phyloP scores from a whole-genome alignment of 1,284 basidiomycete species.

The Sporisorium sorghi region DNA sequence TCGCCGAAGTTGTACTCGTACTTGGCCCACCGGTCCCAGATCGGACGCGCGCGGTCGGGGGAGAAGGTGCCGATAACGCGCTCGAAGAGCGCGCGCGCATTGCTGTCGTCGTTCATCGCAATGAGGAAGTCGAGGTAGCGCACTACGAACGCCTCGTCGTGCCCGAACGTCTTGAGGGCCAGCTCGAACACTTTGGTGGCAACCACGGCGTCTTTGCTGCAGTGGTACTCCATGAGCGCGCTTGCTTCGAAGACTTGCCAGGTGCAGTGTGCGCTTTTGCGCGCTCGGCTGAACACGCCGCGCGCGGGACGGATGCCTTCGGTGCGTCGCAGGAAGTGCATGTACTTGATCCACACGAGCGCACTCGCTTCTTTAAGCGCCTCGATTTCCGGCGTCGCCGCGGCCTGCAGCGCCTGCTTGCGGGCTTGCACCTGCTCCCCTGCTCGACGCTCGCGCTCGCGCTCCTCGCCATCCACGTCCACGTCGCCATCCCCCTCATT shows the following conservation, averaged over 20 bases:
- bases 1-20: slow-evolving; percentile 97
- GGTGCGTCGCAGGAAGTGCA: slow-evolving; percentile 87
- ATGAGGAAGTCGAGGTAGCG: slow-evolving; percentile 93
- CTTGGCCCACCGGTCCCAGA: slow-evolving; percentile 95
- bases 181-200: slow-evolving; percentile 94
- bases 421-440: slow-evolving; percentile 69
- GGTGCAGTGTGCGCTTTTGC: slow-evolving; percentile 84
- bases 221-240: slow-evolving; percentile 97
- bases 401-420: slow-evolving; percentile 65
- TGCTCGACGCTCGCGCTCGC: slow-evolving; percentile 75
- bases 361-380: slow-evolving; percentile 72
- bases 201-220: slow-evolving; percentile 84
- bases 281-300: slow-evolving; percentile 82
- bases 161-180: slow-evolving; percentile 85
- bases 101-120: slow-evolving; percentile 93
- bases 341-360: slow-evolving; percentile 82
- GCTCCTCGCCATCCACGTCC: slow-evolving; percentile 70
- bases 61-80: slow-evolving; percentile 83
- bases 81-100: slow-evolving; percentile 95
- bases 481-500: slow-evolving; percentile 69
- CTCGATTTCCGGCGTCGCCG: slow-evolving; percentile 71
- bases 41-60: slow-evolving; percentile 81
- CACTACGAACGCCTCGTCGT: slow-evolving; percentile 81
- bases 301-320: slow-evolving; percentile 85
- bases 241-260: slow-evolving; percentile 91